Base-by-base conservation (phyloP, 108 stramenopile genomes). In the Cylindrotheca closterium region DNA sequence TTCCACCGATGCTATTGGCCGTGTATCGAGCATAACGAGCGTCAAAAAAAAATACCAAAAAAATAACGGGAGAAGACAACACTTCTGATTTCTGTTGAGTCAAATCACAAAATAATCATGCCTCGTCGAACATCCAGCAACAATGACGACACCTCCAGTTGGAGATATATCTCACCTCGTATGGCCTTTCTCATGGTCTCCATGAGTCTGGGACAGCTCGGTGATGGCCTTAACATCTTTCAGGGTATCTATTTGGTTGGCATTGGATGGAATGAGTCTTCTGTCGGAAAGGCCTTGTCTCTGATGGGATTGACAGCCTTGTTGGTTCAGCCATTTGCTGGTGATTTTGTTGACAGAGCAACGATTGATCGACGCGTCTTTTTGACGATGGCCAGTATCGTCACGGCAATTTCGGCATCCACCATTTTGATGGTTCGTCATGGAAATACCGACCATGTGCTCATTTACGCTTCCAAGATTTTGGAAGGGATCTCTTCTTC, bases 181-280 rank as follows among this genome's bases (percentile, higher is more conserved):
- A 28, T 89, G 8, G 83, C 91, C 0, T 86, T 92, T 65, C 76
- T 88, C 8, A 60, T 88, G 45, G 88, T 89, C 7, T 83, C 84
- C 25, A 90, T 93, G 70, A 81, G 77, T 59, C 57, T 93, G 24
- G 92, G 92, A 3, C 79, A 90, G 55, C 57, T 93, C 15, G 60
- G 86, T 2, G 91, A 92, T 78, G 91, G 91, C 3, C 76, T 92
- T 17, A 74, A 74, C 34, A 87, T 91, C 33, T 76, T 82, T 47
- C 85, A 92, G 67, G 92, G 92, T 10, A 90, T 93, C 37, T 93
- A 93, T 57, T 73, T 93, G 32, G 92, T 93, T 3, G 78, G 78
- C 2, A 48, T 93, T 22, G 92, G 88, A 63, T 93, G 92, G 92
- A 90, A 93, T 64, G 92, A 93, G 55, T 81, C 85, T 24, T 68